Evolutionary conservation across 2,329 filamentous ascomycete species (phyloP).

Genomic region (Hortaea werneckii): DNA sequence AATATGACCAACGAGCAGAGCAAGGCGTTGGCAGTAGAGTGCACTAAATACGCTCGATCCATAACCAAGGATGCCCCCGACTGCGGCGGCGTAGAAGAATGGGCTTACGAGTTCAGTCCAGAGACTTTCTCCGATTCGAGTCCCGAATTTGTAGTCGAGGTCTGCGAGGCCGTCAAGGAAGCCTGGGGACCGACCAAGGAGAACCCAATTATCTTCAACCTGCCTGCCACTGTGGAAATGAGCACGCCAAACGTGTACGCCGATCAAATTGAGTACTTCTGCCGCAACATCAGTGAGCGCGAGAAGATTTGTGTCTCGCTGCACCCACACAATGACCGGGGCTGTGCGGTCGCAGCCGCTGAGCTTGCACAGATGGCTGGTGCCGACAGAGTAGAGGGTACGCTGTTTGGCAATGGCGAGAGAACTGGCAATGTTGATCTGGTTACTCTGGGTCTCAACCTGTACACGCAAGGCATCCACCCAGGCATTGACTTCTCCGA

Average conservation of each 20-base stretch:
- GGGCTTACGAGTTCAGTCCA: conserved; percentile 75
- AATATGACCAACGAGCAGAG: conserved; percentile 74
- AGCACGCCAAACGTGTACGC: conserved; percentile 90
- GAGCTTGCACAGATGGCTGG: conserved; percentile 95
- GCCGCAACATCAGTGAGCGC: conserved; percentile 69
- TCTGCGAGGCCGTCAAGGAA: conserved; percentile 88
- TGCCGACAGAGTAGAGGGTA: conserved; percentile 87
- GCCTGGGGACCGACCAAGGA: conserved; percentile 78
- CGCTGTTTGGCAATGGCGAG: conserved; percentile 89
- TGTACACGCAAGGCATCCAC: conserved; percentile 86
- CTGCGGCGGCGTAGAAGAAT: conserved; percentile 46
- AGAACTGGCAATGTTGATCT: conserved; percentile 92
- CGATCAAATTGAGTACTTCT: conserved; percentile 95
- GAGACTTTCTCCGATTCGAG: conserved; percentile 86
- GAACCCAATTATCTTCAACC: conserved; percentile 87
- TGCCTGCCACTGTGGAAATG: conserved; percentile 93
- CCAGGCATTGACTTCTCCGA: conserved; percentile 87
- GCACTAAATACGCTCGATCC: conserved; percentile 74
- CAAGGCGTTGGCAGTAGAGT: conserved; percentile 71
- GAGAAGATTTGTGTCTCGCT: conserved; percentile 83
- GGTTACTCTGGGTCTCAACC: conserved; percentile 82
- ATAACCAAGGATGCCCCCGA: conserved; percentile 72
- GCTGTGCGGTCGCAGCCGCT: conserved; percentile 78
- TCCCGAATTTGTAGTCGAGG: conserved; percentile 68
- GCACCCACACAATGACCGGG: conserved; percentile 90